These are phyloP conservation scores for Coccomyxa sp. DNA, from an alignment of 139 green algal genomes.

Conservation along the genomic window DNA sequence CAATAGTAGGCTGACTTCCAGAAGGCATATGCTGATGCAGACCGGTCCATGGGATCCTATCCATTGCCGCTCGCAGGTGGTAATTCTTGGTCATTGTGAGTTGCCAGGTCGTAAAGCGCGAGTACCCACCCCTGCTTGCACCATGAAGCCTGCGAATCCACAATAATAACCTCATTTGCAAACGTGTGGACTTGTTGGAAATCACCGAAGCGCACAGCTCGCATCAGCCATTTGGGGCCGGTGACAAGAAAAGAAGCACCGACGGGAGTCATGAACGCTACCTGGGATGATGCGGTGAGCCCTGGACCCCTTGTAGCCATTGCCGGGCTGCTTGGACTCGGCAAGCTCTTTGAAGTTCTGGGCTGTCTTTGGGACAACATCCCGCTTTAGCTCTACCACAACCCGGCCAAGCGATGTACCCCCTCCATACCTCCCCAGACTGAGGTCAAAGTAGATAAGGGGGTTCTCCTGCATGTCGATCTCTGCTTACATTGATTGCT, in stretches of 20 bases:
- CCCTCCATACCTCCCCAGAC: slow-evolving; percentile 70
- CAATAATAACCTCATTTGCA: too few species aligned
- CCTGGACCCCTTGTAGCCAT: slow-evolving; percentile 71
- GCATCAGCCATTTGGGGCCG: too few species aligned
- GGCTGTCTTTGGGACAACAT: slow-evolving; percentile 9
- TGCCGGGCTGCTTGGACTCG: slow-evolving; percentile 71
- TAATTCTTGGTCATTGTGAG: too few species aligned
- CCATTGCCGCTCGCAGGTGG: too few species aligned
- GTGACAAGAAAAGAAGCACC: too few species aligned
- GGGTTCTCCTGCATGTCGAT: slow-evolving; percentile 49
- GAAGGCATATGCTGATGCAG: background rate
- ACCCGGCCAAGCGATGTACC: slow-evolving; percentile 71
- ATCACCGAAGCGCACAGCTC: too few species aligned
- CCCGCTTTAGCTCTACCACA: slow-evolving; percentile 54
- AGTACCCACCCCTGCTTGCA: too few species aligned
- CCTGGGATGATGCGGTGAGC: slow-evolving; percentile 84
- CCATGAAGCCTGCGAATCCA: too few species aligned
- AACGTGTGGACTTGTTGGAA: too few species aligned
- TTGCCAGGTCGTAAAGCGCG: too few species aligned
- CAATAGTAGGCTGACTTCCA: background rate
- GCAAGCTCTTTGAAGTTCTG: slow-evolving; percentile 24
- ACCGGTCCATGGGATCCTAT: too few species aligned
- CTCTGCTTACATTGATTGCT: background rate
- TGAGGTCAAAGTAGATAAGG: slow-evolving; percentile 87
- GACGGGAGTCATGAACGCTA: background rate